Base-by-base conservation (phyloP, 1,284 basidiomycete species). In the Quambalaria eucalypti region DNA sequence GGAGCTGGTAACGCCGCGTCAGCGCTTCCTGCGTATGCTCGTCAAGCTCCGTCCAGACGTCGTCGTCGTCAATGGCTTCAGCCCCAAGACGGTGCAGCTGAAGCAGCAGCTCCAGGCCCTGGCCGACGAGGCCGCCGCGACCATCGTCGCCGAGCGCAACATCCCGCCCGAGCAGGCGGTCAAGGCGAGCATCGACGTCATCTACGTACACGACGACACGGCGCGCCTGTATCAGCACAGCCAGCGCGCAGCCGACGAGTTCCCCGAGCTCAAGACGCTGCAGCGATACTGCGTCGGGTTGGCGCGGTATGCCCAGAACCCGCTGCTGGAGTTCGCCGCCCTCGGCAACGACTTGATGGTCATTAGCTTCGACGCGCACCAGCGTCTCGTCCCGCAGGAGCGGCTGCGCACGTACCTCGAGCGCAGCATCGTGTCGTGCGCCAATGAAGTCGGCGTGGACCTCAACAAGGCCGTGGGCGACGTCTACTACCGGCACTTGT, bases 241-340 rank as follows among this genome's bases (percentile, higher is more conserved):
- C 69, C 82, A 84, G 60, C 86, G 92, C 40, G 90, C 90, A 0
- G 80, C 82, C 33, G 84, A 85, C 55, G 95, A 99, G 77, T 92
- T 90, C 74, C 85, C 86, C 40, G 82, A 87, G 1, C 79, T 96
- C 42, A 85, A 86, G 1, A 78, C 84, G 16, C 85, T 87, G 49
- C 87, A 85, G n/a, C 87, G 89, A 74, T 99, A 97, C 74, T 97
- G 93, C 66, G 82, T 98, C 47, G 96, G 88, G 49, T 78, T 99
- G 62, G 92, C 92, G 39, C 84, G 95, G 54, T 98, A 95, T 74
- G 82, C 84, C 9, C 95, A 98, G 77, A 93, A 85, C 69, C 95
- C 95, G 1, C 78, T 99, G 66, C 70, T 71, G 50, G 71, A 75
- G 51, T 75, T 72, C 53, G 71, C 71, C 1, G 65, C 71, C 14